Base-by-base conservation (phyloP, 495 filamentous ascomycete genomes). In the Pyronema omphalodes region DNA sequence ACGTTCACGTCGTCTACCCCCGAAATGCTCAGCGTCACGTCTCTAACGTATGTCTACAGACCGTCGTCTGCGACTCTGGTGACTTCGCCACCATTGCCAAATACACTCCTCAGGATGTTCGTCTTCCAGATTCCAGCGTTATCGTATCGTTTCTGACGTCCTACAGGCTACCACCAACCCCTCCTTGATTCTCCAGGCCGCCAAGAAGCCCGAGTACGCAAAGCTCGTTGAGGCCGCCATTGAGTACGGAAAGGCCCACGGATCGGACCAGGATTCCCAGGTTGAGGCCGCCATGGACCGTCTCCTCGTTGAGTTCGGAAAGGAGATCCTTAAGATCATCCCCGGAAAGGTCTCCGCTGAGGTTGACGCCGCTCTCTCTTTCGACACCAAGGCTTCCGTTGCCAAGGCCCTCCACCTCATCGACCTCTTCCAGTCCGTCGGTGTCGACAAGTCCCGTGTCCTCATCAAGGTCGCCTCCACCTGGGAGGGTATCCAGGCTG, bases 271-370 rank as follows among this genome's bases (percentile, higher is more conserved):
- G 56, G 81, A 91, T 65, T 71, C 82, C 64, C 75, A 94, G 73
- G 76, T 94, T 61, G 81, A 93, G 63, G 73, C 81, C 54, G 79
- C 86, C 61, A 76, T 91, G 55, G 91, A 99, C 75, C 78, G 84
- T 68, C 83, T 99, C 53, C 81, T 99, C 44, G 93, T 96, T 56
- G 83, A 94, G 69, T 99, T 99, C 71, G 91, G 91, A 72, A 88
- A 81, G 72, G 82, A 94, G 76, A 99, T 99, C 61, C 81, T 99
- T 55, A 74, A 87, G 67, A 95, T 96, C 68, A 82, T 99, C 55
- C 91, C 91, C 63, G 91, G 91, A 69, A 93, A 89, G 75, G 91
- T 99, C 63, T 96, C 93, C 35, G 96, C 91, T 18, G 91, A 99
- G 75, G 91, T 99, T 55, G 91, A 99, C 66, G 91, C 91, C 61